phyloP scores from a whole-genome alignment of 306 rosid species.

The Rosa rugosa region DNA sequence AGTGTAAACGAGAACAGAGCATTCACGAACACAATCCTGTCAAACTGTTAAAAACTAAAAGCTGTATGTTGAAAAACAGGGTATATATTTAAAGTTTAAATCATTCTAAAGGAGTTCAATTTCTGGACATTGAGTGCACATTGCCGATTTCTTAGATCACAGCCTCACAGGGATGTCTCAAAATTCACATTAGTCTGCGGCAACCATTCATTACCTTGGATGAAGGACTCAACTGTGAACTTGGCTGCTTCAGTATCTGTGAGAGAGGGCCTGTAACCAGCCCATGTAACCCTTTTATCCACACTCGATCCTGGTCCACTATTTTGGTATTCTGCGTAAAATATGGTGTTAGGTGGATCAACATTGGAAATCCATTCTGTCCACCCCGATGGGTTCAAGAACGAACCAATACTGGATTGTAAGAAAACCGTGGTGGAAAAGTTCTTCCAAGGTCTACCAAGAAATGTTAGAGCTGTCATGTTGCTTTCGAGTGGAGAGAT shows the following conservation, averaged over 20 bases:
- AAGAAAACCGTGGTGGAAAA: conserved; percentile 71
- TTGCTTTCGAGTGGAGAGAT: conserved; percentile 32
- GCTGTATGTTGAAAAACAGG: background rate
- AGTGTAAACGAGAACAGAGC: background rate
- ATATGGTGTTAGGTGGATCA: conserved; percentile 58
- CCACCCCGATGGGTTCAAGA: conserved; percentile 77
- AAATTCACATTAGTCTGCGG: conserved; percentile 44
- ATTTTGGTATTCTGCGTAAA: conserved; percentile 74
- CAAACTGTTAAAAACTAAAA: background rate
- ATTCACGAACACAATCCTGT: background rate
- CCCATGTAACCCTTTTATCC: conserved; percentile 62
- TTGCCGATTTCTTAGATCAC: conserved; percentile 24
- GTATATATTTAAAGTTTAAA: background rate
- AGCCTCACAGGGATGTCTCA: conserved; percentile 34
- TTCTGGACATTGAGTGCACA: background rate
- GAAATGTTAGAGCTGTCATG: conserved; percentile 59
- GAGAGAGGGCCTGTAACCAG: conserved; percentile 58
- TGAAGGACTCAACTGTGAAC: conserved; percentile 59
- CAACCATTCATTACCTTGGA: conserved; percentile 78
- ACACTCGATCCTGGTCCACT: conserved; percentile 61
- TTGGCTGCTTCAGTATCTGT: conserved; percentile 41
- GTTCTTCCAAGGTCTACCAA: conserved; percentile 94
- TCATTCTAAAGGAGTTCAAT: background rate
- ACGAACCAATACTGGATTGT: conserved; percentile 55
- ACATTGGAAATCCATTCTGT: conserved; percentile 51